Percentiles rank a stretch among this genome's conserved stretches.
phyloP scores from a whole-genome alignment of 2,329 filamentous ascomycete species.

The Tolypocladium sp. region DNA sequence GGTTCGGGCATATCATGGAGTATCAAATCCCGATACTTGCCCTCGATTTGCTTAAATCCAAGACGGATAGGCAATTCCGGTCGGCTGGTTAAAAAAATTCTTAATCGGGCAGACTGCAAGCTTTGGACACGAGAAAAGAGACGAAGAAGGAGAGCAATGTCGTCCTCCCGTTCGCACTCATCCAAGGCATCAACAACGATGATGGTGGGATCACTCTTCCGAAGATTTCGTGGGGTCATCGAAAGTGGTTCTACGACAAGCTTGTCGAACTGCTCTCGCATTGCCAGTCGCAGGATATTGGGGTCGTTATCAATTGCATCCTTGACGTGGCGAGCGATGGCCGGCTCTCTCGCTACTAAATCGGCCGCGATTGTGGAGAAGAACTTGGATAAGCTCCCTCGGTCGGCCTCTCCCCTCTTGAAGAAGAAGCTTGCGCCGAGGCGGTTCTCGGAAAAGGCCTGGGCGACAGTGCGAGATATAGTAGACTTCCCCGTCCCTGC shows the following conservation, averaged over 20 bases:
- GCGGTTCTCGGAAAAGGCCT: not conserved
- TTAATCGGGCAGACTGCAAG: no score
- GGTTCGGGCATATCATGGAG: constrained; percentile 24
- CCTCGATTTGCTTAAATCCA: constrained; percentile 20
- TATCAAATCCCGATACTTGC: constrained; percentile 12
- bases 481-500: constrained; percentile 31
- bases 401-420: constrained; percentile 29
- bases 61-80: constrained; percentile 28
- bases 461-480: constrained; percentile 20
- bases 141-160: constrained; percentile 20
- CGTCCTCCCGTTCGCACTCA: constrained; percentile 16
- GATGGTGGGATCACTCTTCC: constrained; percentile 1
- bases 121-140: no score
- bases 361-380: constrained; percentile 30
- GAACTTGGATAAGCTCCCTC: constrained; percentile 23
- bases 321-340: constrained; percentile 14
- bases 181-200: constrained; percentile 26
- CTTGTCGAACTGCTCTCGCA: constrained; percentile 29
- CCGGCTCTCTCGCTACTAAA: constrained; percentile 17
- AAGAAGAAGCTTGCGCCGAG: constrained; percentile 35
- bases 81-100: constrained; percentile 33
- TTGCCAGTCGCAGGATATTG: constrained; percentile 14
- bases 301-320: constrained; percentile 20
- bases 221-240: not conserved
- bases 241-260: constrained; percentile 26